Conservation (phyloP, 257 asterid genomes). For the Petunia axillaris region DNA sequence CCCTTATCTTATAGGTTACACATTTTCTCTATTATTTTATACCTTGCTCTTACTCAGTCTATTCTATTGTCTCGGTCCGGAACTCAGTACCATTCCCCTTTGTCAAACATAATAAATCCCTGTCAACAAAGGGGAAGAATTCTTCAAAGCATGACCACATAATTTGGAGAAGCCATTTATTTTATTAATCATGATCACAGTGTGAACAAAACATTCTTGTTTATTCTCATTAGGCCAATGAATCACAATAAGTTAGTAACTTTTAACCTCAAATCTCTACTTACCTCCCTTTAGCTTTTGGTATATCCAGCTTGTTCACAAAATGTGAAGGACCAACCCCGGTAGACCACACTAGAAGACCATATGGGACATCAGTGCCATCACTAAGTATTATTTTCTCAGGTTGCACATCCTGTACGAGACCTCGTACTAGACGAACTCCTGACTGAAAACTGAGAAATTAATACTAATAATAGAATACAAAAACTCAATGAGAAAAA, state of each 20-base stretch:
- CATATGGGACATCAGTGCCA: conserved; percentile 84
- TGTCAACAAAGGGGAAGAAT: too few relatives aligned
- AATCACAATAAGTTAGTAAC: not conserved
- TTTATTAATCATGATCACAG: not conserved
- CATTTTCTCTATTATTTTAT: too few relatives aligned
- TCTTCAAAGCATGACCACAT: too few relatives aligned
- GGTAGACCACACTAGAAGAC: conserved; percentile 94
- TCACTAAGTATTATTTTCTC: conserved; percentile 76
- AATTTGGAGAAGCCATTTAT: too few relatives aligned
- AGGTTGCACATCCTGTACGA: conserved; percentile 84
- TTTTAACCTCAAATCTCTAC: not conserved
- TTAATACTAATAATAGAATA: conserved; percentile 38
- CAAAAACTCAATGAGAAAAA: conserved; percentile 13
- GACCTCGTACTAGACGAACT: conserved; percentile 83
- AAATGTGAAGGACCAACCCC: conserved; percentile 95
- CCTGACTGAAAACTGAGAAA: conserved; percentile 77
- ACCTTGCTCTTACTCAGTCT: too few relatives aligned
- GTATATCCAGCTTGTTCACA: conserved; percentile 67
- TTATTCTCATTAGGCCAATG: not conserved
- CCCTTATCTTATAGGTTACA: not conserved
- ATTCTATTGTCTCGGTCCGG: too few relatives aligned
- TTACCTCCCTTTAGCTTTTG: conserved; percentile 93
- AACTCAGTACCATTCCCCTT: too few relatives aligned
- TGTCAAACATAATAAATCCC: too few relatives aligned
- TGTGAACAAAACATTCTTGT: not conserved